Evolutionary conservation across 352 stramenopile species (phyloP), one percentile per base, ranked within the genome.

Genomic region (Globisporangium cystogenes): DNA sequence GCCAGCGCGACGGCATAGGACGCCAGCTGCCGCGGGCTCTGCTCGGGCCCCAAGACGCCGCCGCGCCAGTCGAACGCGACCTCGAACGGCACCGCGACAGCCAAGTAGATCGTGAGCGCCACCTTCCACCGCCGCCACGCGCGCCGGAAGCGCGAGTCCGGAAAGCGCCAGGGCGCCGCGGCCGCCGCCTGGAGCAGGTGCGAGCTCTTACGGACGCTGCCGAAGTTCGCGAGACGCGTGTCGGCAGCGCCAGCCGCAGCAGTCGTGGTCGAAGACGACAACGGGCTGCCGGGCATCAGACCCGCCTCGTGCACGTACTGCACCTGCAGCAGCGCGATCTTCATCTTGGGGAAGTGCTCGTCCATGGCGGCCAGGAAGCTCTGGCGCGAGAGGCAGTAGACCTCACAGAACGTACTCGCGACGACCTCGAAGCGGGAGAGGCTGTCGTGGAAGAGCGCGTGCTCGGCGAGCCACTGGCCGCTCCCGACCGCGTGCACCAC

Each of bases 381-480:
- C 43, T 48, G 55, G 16, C 42, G 43, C 16, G 59, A 48, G 5
- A 73, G 41, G 24, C 54, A 69, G 47, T 57, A 73, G 0, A 73
- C 43, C 21, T 73, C 57, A 24, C 61, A 70, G 31, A 64, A 57
- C 33, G 49, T 60, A 3, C 58, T 57, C 2, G 61, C 61, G 7
- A 70, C 41, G 16, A 73, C 39, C 24, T 52, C 55, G 35, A 60
- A 57, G 23, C 24, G 39, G 5, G 57, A 58, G 10, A 57, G 18
- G 2, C 39, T 51, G 43, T 66, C 55, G 20, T 67, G 59, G 18
- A 60, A 68, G 1, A 64, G 64, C 12, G 64, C 44, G 14, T 61
- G 51, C n/a, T 64, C 56, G 26, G 44, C 64, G 55, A 57, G 42
- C 60, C 47, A 58, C 48, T 53, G 45, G 7, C 57, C 51, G n/a